These are phyloP conservation scores for Aspergillus egyptiacus DNA, from an alignment of 495 filamentous ascomycete genomes.

Conservation along the genomic window DNA sequence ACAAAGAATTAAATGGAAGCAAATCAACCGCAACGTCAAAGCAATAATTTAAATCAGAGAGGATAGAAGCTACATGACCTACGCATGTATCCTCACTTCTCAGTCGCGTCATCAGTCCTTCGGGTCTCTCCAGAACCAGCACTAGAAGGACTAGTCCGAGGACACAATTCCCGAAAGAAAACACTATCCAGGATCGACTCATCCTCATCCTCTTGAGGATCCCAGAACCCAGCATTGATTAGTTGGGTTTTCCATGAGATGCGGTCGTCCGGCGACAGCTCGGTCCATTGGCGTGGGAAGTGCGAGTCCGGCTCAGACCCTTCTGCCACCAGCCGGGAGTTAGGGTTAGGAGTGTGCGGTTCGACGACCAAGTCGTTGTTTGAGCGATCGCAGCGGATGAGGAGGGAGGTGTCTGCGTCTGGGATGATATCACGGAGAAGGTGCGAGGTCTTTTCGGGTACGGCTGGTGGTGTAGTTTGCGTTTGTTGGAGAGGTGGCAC, in stretches of 20 bases:
- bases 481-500: neutral
- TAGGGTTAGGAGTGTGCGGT: neutral
- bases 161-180: constrained; percentile 63
- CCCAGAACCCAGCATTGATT: constrained; percentile 65
- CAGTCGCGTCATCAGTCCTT: constrained; percentile 41
- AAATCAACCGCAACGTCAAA: too few relatives aligned
- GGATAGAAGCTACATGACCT: too few relatives aligned
- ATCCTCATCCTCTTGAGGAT: constrained; percentile 55
- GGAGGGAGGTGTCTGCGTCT: constrained; percentile 4
- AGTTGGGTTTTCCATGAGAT: constrained; percentile 63
- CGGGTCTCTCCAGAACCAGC: neutral
- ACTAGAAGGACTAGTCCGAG: neutral
- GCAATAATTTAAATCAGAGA: too few relatives aligned
- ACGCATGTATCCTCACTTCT: neutral
- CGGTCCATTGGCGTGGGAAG: constrained; percentile 56
- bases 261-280: constrained; percentile 53
- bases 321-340: neutral
- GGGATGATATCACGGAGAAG: constrained; percentile 5
- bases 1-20: neutral
- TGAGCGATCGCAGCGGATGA: constrained; percentile 6
- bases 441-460: neutral
- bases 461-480: neutral
- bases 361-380: constrained; percentile 11
- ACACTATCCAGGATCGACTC: constrained; percentile 60
- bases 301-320: neutral